Evolutionary conservation across 345 rosid species (phyloP), one percentile per base, ranked within the genome.

Genomic region (Fremontodendron californicum): DNA sequence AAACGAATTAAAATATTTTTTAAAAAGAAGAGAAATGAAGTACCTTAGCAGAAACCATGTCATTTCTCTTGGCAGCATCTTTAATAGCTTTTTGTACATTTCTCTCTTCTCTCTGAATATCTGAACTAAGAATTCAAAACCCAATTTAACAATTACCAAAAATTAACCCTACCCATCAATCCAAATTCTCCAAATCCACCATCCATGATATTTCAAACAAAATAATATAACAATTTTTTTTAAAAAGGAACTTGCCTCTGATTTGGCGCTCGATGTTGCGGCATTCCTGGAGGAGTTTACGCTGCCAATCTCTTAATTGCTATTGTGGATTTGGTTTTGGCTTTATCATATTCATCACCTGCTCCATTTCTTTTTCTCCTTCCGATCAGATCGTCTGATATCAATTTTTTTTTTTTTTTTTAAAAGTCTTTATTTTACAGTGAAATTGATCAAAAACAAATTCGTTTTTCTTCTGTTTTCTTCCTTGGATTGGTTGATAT

Each of bases 201-300:
- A 70, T 29, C 13, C 21, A 69, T n/a, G 71, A 35, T n/a, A n/a
- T n/a, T 5, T 75, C 66, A 31, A 21, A 9, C 48, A 74, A 74
- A 75, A 52, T 7, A 21, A 33, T 13, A 65, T 9, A 15, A 52
- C 35, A 6, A 67, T n/a, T n/a, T n/a, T n/a, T n/a, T n/a, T n/a
- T n/a, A 40, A 57, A 0, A 29, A 8, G 29, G 43, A 72, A 81
- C 60, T 74, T 76, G 80, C 97, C 98, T 87, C 96, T 85, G 82
- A 92, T 94, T 84, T 94, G 97, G 80, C 98, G 97, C 70, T 94
- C 98, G 77, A 92, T 90, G 87, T 89, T 91, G 75, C 98, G 96
- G 63, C 88, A 85, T 81, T 92, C 98, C 63, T 94, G 97, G n/a
- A 97, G 94, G 21, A 94, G 95, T 73, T 82, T 85, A 15, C 96